phyloP scores from a whole-genome alignment of 805 yeast species.

The Monosporozyma aerobia region DNA sequence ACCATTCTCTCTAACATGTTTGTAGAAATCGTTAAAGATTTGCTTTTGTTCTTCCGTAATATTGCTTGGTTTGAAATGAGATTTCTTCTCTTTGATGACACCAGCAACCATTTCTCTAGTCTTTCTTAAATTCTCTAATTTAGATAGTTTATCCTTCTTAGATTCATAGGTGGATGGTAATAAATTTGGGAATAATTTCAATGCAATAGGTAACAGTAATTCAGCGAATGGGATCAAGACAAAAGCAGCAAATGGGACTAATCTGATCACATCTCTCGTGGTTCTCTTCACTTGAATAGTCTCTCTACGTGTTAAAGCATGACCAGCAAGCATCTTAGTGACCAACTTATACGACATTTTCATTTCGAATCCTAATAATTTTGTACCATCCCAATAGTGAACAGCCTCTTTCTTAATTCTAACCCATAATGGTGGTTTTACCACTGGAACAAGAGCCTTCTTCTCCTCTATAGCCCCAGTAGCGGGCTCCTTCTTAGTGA shows the following conservation, averaged over 20 bases:
- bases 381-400: conserved; percentile 96
- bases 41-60: conserved; percentile 63
- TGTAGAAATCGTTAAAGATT: conserved; percentile 72
- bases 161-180: conserved; percentile 89
- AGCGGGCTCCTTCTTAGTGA: background rate
- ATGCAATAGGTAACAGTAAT: conserved; percentile 75
- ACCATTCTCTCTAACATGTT: conserved; percentile 54
- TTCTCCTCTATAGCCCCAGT: background rate
- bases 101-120: conserved; percentile 57
- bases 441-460: background rate
- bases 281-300: conserved; percentile 82
- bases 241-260: conserved; percentile 90
- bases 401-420: conserved; percentile 79
- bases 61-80: conserved; percentile 59
- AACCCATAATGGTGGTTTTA: conserved; percentile 60
- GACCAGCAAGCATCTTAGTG: conserved; percentile 78
- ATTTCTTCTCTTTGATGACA: conserved; percentile 56
- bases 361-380: conserved; percentile 81
- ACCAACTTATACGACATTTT: conserved; percentile 74
- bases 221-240: conserved; percentile 92
- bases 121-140: conserved; percentile 44
- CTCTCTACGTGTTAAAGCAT: conserved; percentile 86
- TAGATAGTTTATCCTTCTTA: conserved; percentile 48
- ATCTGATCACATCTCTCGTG: conserved; percentile 69
- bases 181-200: conserved; percentile 86